Evolutionary conservation across 305 asterid genomes (phyloP).

Genomic region (Fraxinus platypoda): DNA sequence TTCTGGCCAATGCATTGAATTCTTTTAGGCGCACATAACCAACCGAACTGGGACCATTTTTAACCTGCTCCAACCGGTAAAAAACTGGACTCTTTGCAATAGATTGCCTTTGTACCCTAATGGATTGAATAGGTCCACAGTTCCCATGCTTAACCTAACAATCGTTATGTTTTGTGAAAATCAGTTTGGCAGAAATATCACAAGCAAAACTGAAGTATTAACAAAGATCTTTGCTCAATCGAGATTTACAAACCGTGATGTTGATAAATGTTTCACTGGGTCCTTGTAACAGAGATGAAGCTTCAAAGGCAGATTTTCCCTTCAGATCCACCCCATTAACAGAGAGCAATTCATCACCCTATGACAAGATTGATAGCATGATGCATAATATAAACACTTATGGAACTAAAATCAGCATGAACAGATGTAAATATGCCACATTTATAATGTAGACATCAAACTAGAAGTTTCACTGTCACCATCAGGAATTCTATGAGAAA

Average conservation of each 20-base stretch:
- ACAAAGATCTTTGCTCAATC: slow-evolving; percentile 24
- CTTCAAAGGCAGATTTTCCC: slow-evolving; percentile 95
- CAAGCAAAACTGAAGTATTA: slow-evolving; percentile 14
- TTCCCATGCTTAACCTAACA: slow-evolving; percentile 89
- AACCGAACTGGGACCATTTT: slow-evolving; percentile 53
- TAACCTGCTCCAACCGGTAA: slow-evolving; percentile 77
- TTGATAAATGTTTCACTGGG: slow-evolving; percentile 84
- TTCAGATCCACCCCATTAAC: slow-evolving; percentile 78
- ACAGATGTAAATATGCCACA: background rate
- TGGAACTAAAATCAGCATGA: slow-evolving; percentile 19
- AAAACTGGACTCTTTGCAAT: slow-evolving; percentile 89
- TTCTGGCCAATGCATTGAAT: slow-evolving; percentile 96
- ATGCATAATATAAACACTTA: slow-evolving; percentile 8
- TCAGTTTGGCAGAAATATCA: slow-evolving; percentile 25
- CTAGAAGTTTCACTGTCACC: background rate
- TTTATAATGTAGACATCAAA: slow-evolving; percentile 7
- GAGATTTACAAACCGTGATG: slow-evolving; percentile 47
- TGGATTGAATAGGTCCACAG: slow-evolving; percentile 81
- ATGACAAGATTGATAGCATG: slow-evolving; percentile 20
- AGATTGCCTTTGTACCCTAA: slow-evolving; percentile 82
- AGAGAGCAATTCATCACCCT: slow-evolving; percentile 92
- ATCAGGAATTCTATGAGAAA: background rate
- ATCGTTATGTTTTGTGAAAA: slow-evolving; percentile 21
- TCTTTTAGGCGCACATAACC: slow-evolving; percentile 95
- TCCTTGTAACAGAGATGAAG: slow-evolving; percentile 82